These are phyloP conservation scores for Penicillium olsonii DNA, from an alignment of 2,329 filamentous ascomycete genomes.

Conservation along the genomic window DNA sequence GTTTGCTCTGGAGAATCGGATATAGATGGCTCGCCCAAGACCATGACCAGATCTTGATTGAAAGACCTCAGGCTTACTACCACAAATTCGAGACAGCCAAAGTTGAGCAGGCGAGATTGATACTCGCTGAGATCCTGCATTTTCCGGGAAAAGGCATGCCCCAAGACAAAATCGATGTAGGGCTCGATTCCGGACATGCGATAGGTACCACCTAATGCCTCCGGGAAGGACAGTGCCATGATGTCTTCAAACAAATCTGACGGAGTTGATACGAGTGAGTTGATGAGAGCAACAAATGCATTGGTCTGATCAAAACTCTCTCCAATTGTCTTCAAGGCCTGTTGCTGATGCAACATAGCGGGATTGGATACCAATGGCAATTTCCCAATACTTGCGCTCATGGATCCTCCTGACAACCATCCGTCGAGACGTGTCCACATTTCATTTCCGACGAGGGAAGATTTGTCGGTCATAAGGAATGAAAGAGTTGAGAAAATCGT, in stretches of 20 bases:
- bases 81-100: conserved; percentile 82
- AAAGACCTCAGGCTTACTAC: conserved; percentile 78
- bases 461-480: conserved; percentile 75
- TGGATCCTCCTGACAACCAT: conserved; percentile 66
- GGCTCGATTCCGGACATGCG: conserved; percentile 85
- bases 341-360: conserved; percentile 52
- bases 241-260: conserved; percentile 55
- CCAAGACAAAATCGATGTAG: conserved; percentile 89
- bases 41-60: conserved; percentile 88
- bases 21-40: conserved; percentile 74
- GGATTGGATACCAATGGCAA: conserved; percentile 45
- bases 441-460: conserved; percentile 63
- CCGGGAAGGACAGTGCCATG: conserved; percentile 81
- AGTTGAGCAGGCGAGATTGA: conserved; percentile 72
- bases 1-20: conserved; percentile 75
- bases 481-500: conserved; percentile 79
- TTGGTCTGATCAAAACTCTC: conserved; percentile 82
- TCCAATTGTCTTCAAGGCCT: conserved; percentile 72
- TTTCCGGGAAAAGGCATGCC: conserved; percentile 71
- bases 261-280: conserved; percentile 67
- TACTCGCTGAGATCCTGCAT: conserved; percentile 66
- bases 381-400: conserved; percentile 49
- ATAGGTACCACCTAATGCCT: conserved; percentile 74
- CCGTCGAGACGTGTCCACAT: conserved; percentile 82
- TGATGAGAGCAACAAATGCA: conserved; percentile 77